Percentiles rank a stretch among this genome's conserved stretches.
phyloP scores from a whole-genome alignment of 140 eudicot genomes.

The Stevia rebaudiana region DNA sequence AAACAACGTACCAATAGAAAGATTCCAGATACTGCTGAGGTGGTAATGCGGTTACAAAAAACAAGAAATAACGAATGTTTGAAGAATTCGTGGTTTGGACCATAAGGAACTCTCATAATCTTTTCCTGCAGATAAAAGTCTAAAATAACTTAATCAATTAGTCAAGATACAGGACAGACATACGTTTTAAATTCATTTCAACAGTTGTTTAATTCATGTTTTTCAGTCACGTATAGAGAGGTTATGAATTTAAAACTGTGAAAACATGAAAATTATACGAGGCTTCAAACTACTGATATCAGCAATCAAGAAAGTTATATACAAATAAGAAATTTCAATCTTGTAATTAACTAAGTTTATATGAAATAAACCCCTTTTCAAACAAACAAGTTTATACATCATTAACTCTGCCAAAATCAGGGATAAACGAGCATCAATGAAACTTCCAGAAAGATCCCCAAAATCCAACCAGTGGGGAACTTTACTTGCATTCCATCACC shows the following conservation, averaged over 20 bases:
- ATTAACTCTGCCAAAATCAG: neutral
- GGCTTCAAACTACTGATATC: neutral
- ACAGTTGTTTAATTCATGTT: too few species aligned
- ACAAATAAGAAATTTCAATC: neutral
- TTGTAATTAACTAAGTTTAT: neutral
- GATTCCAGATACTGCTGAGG: slow-evolving; percentile 87
- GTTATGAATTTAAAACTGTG: too few species aligned
- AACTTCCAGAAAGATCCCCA: too few species aligned
- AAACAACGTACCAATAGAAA: slow-evolving; percentile 53
- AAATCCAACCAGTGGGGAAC: neutral
- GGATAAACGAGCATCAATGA: neutral
- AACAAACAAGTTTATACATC: too few species aligned
- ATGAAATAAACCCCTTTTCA: neutral
- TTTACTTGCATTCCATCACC: neutral
- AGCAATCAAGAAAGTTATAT: neutral
- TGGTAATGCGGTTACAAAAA: slow-evolving; percentile 91
- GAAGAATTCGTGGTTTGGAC: slow-evolving; percentile 69
- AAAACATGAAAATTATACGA: too few species aligned
- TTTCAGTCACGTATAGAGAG: too few species aligned
- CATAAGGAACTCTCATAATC: slow-evolving; percentile 98
- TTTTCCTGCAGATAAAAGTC: slow-evolving; percentile 61
- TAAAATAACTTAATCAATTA: neutral
- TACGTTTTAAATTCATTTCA: neutral
- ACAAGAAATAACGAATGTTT: slow-evolving; percentile 84
- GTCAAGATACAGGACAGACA: neutral